Percentiles rank a stretch among this genome's conserved stretches.
Conservation (phyloP, 768 basidiomycete genomes). For the Leccinum pellstonianum region DNA sequence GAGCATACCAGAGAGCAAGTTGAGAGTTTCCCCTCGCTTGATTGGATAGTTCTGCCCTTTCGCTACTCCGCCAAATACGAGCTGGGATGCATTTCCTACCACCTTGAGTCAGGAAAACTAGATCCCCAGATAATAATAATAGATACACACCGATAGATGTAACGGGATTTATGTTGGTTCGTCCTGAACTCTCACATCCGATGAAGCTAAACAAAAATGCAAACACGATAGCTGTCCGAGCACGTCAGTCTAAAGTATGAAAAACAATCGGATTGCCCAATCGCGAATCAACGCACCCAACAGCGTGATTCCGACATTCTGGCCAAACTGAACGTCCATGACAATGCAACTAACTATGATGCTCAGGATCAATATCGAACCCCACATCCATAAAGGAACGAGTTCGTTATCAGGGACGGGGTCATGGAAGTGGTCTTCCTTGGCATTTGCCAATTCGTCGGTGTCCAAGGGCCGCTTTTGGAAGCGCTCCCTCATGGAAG, state of each 20-base stretch:
- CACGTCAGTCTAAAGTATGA: background rate
- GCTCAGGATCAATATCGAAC: slow-evolving; percentile 45
- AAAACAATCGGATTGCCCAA: background rate
- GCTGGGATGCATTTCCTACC: slow-evolving; percentile 49
- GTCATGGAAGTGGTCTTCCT: slow-evolving; percentile 45
- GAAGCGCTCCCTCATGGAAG: slow-evolving; percentile 8
- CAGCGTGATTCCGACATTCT: slow-evolving; percentile 44
- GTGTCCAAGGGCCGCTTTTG: background rate
- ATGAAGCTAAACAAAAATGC: slow-evolving; percentile 69
- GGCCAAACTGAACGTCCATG: slow-evolving; percentile 51
- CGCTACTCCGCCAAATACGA: slow-evolving; percentile 61
- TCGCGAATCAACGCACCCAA: slow-evolving; percentile 12
- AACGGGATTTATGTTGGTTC: slow-evolving; percentile 63
- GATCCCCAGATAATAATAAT: background rate
- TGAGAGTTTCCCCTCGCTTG: slow-evolving; percentile 17
- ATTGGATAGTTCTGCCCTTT: slow-evolving; percentile 40
- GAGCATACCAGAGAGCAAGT: slow-evolving; percentile 29
- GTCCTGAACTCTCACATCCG: slow-evolving; percentile 57
- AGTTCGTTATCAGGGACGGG: slow-evolving; percentile 53
- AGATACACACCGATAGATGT: slow-evolving; percentile 44
- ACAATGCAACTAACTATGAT: slow-evolving; percentile 52
- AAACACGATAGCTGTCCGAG: slow-evolving; percentile 43
- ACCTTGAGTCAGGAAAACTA: background rate
- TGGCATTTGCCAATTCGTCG: background rate
- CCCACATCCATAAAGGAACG: slow-evolving; percentile 57